Evolutionary conservation across 1,284 basidiomycete species (phyloP).

Genomic region (Trametes pubescens): DNA sequence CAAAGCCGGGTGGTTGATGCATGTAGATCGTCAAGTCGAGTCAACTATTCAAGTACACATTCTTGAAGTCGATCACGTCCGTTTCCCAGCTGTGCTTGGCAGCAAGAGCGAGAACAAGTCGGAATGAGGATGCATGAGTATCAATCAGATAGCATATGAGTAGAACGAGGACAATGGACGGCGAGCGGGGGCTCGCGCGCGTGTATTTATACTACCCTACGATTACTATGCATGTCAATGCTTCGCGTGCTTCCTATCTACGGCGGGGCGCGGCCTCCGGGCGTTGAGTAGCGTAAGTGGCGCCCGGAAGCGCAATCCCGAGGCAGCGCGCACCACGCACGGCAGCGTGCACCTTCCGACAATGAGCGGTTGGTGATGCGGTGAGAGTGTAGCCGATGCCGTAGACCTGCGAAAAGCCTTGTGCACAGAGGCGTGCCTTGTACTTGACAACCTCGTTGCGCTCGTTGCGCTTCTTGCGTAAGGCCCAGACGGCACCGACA

Average conservation of each 20-base stretch:
- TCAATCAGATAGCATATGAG: too few species aligned
- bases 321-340: too few species aligned
- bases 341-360: too few species aligned
- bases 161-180: too few species aligned
- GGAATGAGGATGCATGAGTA: constrained; percentile 37
- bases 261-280: too few species aligned
- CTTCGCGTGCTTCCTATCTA: too few species aligned
- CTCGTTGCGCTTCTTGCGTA: constrained; percentile 40
- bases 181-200: too few species aligned
- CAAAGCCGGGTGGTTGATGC: constrained; percentile 34
- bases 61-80: constrained; percentile 44
- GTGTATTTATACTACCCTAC: too few species aligned
- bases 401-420: constrained; percentile 48
- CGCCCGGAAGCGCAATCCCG: too few species aligned
- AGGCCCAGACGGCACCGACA: constrained; percentile 17
- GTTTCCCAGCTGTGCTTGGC: constrained; percentile 39
- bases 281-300: too few species aligned
- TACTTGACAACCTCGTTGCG: constrained; percentile 38
- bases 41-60: constrained; percentile 40
- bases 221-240: too few species aligned
- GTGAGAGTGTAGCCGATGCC: constrained; percentile 49
- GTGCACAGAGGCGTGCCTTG: constrained; percentile 49
- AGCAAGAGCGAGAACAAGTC: constrained; percentile 40
- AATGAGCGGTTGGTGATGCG: constrained; percentile 41
- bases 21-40: constrained; percentile 39